Conservation (phyloP, 306 rosid genomes). For the Potentilla sterilis region DNA sequence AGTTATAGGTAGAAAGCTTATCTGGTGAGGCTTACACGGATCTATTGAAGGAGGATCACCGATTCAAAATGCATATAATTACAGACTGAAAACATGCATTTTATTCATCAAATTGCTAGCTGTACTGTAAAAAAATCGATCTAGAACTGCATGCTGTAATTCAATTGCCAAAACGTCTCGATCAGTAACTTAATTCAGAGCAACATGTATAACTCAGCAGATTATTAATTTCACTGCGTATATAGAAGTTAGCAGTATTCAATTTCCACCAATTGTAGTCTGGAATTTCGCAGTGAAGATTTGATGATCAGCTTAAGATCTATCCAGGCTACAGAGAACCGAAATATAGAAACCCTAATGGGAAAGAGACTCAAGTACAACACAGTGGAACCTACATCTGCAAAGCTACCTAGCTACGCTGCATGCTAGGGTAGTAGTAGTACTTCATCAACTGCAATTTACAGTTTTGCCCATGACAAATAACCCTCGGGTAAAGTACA, state of each 20-base stretch:
- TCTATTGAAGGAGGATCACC: background rate
- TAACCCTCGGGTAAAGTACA: conserved; percentile 29
- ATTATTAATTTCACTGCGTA: background rate
- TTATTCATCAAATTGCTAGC: background rate
- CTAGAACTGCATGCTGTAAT: background rate
- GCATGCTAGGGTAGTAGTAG: conserved; percentile 1
- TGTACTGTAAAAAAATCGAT: background rate
- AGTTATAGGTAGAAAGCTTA: background rate
- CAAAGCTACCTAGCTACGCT: background rate
- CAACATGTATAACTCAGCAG: background rate
- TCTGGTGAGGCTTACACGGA: background rate
- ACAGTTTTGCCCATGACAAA: conserved; percentile 44
- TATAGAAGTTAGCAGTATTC: conserved; percentile 4
- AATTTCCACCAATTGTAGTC: background rate
- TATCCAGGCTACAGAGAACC: conserved; percentile 26
- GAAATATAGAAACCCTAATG: conserved; percentile 54
- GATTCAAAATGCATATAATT: background rate
- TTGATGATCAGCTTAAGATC: background rate
- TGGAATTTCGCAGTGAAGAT: background rate
- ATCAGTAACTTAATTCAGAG: background rate
- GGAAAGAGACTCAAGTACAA: conserved; percentile 12
- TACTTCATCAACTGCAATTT: conserved; percentile 2
- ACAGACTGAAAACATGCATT: background rate
- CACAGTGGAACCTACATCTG: conserved; percentile 23
- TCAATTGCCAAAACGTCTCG: background rate